A percentile compares a stretch with the other conserved stretches of the same genome.
These are phyloP conservation scores for Colletotrichum endophyticum DNA, from an alignment of 2,329 filamentous ascomycete species.

Conservation along the genomic window DNA sequence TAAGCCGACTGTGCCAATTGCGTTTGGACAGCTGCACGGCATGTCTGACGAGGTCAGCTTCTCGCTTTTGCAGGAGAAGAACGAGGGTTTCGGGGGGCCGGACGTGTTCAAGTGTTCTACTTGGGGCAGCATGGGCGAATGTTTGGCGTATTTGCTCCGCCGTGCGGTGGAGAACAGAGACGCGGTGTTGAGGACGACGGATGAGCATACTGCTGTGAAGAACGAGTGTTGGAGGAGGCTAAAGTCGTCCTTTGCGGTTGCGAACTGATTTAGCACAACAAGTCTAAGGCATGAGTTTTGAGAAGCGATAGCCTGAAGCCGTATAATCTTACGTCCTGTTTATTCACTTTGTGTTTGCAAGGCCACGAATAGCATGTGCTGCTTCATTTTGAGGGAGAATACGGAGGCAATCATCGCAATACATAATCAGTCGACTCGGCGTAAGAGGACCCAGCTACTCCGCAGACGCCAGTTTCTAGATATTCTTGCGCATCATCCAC, in stretches of 20 bases:
- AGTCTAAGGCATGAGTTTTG: background rate
- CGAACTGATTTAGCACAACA: background rate
- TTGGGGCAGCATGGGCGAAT: constrained; percentile 43
- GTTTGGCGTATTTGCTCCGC: constrained; percentile 40
- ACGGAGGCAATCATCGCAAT: background rate
- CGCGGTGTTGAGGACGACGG: constrained; percentile 30
- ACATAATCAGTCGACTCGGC: background rate
- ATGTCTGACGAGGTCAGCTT: constrained; percentile 64
- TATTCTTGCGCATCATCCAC: background rate
- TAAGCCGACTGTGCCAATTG: constrained; percentile 39
- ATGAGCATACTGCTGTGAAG: constrained; percentile 35
- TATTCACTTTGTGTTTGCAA: background rate
- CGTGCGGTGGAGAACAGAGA: constrained; percentile 43
- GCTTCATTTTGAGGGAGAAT: background rate
- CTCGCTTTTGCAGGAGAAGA: constrained; percentile 45
- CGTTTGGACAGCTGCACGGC: constrained; percentile 59
- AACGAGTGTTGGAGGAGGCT: constrained; percentile 35
- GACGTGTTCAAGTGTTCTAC: constrained; percentile 45
- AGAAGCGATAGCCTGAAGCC: background rate
- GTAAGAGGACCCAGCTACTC: background rate
- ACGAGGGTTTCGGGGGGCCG: constrained; percentile 24
- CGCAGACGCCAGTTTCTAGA: background rate
- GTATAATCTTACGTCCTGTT: background rate
- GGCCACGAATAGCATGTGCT: background rate
- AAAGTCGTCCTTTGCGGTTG: background rate